Conservation (phyloP, 371 early-diverging fungal species). For the Lichtheimia ornata region DNA sequence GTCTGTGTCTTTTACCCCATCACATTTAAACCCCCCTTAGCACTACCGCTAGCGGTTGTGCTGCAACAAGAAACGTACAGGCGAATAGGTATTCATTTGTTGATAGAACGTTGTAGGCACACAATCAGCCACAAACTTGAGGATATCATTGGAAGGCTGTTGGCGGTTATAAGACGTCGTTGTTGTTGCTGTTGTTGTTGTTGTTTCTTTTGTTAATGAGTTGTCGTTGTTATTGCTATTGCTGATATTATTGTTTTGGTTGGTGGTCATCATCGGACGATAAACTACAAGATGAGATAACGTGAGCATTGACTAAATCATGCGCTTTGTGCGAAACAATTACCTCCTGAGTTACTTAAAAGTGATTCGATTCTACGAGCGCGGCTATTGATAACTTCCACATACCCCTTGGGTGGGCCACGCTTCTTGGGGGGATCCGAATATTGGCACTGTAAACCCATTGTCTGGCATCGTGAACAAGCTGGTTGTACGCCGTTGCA, state of each 20-base stretch:
- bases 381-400: conserved; percentile 72
- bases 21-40: neutral
- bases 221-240: too few species aligned
- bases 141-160: conserved; percentile 8
- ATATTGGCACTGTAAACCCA: conserved; percentile 42
- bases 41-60: neutral
- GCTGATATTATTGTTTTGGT: neutral
- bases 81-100: neutral
- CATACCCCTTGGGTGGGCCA: conserved; percentile 78
- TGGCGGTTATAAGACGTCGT: neutral
- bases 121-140: conserved; percentile 6
- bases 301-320: neutral
- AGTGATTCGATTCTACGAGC: conserved; percentile 71
- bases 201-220: neutral
- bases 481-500: conserved; percentile 51
- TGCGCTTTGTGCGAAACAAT: neutral
- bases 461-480: conserved; percentile 42
- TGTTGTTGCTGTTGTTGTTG: neutral
- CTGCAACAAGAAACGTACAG: conserved; percentile 23
- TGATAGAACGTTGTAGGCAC: neutral
- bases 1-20: conserved; percentile 10
- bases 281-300: neutral
- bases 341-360: conserved; percentile 21
- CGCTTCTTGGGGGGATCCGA: conserved; percentile 49
- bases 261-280: neutral